Conservation (phyloP, 2,329 filamentous ascomycete species). For the Epicoccum nigrum region DNA sequence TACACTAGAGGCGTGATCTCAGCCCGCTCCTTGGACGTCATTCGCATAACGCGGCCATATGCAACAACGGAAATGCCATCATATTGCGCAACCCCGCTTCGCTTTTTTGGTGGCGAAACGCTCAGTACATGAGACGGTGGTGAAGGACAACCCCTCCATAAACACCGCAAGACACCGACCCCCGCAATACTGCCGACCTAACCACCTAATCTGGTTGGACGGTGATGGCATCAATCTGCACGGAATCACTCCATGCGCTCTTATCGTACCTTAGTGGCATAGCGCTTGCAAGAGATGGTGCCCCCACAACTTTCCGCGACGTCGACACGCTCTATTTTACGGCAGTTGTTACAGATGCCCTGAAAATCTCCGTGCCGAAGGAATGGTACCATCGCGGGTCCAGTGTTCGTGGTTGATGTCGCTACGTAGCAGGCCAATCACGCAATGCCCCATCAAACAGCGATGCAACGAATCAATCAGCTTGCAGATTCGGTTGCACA, state of each 20-base stretch:
- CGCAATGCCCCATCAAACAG: slow-evolving; percentile 35
- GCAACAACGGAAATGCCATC: slow-evolving; percentile 7
- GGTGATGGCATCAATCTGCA: slow-evolving; percentile 40
- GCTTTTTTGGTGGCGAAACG: slow-evolving; percentile 11
- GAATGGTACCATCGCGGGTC: slow-evolving; percentile 13
- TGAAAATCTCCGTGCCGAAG: slow-evolving; percentile 14
- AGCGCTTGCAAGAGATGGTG: slow-evolving; percentile 1
- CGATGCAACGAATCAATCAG: slow-evolving; percentile 31
- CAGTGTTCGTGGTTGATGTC: slow-evolving; percentile 30
- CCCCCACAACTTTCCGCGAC: slow-evolving; percentile 8
- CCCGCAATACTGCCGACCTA: slow-evolving; percentile 23
- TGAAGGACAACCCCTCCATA: slow-evolving; percentile 14
- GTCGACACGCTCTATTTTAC: slow-evolving; percentile 6
- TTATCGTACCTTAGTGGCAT: slow-evolving; percentile 22
- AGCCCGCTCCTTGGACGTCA: slow-evolving; percentile 4
- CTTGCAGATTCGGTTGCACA: not conserved
- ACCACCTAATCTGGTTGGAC: slow-evolving; percentile 31
- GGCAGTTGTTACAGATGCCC: slow-evolving; percentile 15
- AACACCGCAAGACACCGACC: slow-evolving; percentile 11
- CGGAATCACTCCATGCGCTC: slow-evolving; percentile 35
- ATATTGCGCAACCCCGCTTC: slow-evolving; percentile 22
- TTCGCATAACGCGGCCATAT: slow-evolving; percentile 1
- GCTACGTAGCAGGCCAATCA: slow-evolving; percentile 40
- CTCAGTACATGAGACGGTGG: slow-evolving; percentile 3
- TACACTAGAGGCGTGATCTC: slow-evolving; percentile 11